A percentile compares a stretch with the other conserved stretches of the same genome.
Evolutionary conservation across 257 asterid genomes (phyloP).

Genomic region (Solanum pimpinellifolium): DNA sequence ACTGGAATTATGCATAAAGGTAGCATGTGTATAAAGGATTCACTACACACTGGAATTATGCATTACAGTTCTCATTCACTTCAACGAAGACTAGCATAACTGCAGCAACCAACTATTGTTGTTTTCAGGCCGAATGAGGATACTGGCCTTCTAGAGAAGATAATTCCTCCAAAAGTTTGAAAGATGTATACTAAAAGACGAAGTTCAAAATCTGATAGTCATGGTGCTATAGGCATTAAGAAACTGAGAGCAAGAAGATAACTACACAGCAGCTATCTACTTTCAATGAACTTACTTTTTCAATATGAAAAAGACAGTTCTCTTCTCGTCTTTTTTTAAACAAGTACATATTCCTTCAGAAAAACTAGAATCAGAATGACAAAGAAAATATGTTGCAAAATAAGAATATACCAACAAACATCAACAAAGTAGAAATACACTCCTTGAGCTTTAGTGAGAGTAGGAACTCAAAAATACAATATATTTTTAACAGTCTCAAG

Average conservation of each 20-base stretch:
- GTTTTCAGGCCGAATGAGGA: neutral
- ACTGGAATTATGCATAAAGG: neutral
- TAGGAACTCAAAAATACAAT: neutral
- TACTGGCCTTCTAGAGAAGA: neutral
- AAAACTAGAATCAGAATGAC: neutral
- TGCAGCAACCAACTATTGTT: neutral
- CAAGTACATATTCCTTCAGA: neutral
- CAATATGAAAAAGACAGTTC: neutral
- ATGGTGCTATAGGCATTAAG: neutral
- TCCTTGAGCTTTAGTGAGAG: neutral
- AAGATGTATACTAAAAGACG: neutral
- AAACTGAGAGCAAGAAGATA: neutral
- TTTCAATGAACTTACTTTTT: neutral
- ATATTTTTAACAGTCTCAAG: neutral
- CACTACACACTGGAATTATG: neutral
- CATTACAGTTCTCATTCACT: neutral
- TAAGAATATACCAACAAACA: neutral
- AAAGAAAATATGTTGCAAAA: neutral
- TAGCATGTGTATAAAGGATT: neutral
- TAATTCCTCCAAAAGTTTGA: neutral
- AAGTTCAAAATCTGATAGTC: neutral
- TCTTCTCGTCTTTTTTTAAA: neutral
- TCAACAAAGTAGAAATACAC: neutral
- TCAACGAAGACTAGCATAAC: neutral
- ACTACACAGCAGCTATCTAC: neutral